Conservation (phyloP, 352 stramenopile genomes). For the Phytophthora gonapodyides region DNA sequence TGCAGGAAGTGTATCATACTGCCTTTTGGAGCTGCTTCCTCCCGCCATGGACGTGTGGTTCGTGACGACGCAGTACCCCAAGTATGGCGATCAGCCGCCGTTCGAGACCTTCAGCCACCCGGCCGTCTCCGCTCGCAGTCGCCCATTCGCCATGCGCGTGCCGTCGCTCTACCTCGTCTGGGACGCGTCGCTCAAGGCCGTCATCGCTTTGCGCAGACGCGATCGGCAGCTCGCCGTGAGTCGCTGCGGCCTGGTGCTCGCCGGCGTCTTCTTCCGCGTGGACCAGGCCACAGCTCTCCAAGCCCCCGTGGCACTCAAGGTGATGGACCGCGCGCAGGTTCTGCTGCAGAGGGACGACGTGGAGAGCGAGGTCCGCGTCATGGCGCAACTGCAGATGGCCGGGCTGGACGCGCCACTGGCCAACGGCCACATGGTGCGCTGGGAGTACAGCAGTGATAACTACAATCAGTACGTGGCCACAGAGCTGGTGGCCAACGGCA, state of each 20-base stretch:
- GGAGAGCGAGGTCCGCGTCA: conserved; percentile 80
- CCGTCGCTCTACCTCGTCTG: conserved; percentile 69
- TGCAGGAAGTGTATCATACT: conserved; percentile 8
- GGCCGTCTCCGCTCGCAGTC: conserved; percentile 45
- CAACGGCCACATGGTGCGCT: conserved; percentile 79
- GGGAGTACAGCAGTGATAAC: conserved; percentile 70
- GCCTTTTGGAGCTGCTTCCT: conserved; percentile 1
- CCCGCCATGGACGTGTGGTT: conserved; percentile 70
- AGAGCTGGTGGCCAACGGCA: conserved; percentile 83
- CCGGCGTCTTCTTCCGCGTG: conserved; percentile 72
- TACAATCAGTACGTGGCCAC: conserved; percentile 87
- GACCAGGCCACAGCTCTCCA: conserved; percentile 50
- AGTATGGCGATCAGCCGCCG: conserved; percentile 51
- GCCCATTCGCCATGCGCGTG: conserved; percentile 67
- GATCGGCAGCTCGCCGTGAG: conserved; percentile 73
- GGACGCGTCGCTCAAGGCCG: conserved; percentile 54
- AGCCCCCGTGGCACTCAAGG: conserved; percentile 74
- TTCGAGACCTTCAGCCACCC: conserved; percentile 67
- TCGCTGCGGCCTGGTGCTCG: conserved; percentile 82
- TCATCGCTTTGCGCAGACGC: conserved; percentile 76
- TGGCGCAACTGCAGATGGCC: conserved; percentile 75
- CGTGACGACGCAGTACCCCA: conserved; percentile 61
- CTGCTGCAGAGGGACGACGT: conserved; percentile 80
- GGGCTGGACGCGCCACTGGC: conserved; percentile 72
- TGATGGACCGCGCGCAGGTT: conserved; percentile 79